Evolutionary conservation across 805 yeast species (phyloP).

Genomic region (Yamadazyma olivae): DNA sequence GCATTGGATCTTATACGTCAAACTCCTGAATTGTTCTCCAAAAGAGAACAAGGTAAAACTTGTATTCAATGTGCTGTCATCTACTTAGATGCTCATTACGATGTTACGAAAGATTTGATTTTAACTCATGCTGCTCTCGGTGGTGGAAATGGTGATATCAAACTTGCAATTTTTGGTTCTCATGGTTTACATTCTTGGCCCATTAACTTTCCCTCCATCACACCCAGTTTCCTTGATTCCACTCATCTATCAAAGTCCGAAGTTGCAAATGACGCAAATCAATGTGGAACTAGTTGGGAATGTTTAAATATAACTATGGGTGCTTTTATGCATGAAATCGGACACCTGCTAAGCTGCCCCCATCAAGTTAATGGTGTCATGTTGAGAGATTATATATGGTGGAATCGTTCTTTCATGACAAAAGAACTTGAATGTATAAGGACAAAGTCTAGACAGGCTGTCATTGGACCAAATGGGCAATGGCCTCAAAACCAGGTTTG

Average conservation of each 20-base stretch:
- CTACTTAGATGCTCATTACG: slow-evolving; percentile 85
- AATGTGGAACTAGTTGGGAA: slow-evolving; percentile 90
- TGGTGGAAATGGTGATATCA: slow-evolving; percentile 70
- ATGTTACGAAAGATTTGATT: slow-evolving; percentile 52
- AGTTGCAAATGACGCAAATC: slow-evolving; percentile 88
- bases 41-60: slow-evolving; percentile 47
- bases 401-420: slow-evolving; percentile 80
- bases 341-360: slow-evolving; percentile 88
- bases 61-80: slow-evolving; percentile 82
- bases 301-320: slow-evolving; percentile 83
- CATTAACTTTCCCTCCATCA: slow-evolving; percentile 66
- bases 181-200: slow-evolving; percentile 95
- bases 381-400: slow-evolving; percentile 79
- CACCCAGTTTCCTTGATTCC: slow-evolving; percentile 68
- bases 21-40: slow-evolving; percentile 18
- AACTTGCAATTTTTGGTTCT: slow-evolving; percentile 88
- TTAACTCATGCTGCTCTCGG: slow-evolving; percentile 93
- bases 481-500: slow-evolving; percentile 58
- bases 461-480: slow-evolving; percentile 32
- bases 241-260: slow-evolving; percentile 58
- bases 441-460: slow-evolving; percentile 46
- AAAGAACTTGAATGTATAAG: slow-evolving; percentile 59
- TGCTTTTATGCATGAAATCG: slow-evolving; percentile 94
- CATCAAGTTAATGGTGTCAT: slow-evolving; percentile 89
- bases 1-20: slow-evolving; percentile 70